Evolutionary conservation across 2,329 filamentous ascomycete genomes (phyloP).

Genomic region (Drechslerella dactyloides): DNA sequence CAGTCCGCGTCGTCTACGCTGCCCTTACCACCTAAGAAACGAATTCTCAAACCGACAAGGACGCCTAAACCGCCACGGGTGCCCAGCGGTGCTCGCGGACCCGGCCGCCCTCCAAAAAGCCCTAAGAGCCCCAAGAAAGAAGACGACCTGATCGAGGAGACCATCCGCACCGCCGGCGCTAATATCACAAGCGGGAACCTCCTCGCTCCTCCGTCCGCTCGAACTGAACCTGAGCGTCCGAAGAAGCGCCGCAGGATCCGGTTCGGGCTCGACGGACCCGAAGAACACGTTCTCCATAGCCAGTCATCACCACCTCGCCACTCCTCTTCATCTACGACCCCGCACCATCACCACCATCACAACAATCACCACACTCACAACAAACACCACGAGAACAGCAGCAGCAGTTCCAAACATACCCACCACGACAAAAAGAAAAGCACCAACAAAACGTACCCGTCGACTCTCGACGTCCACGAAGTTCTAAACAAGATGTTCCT

Average conservation of each 20-base stretch:
- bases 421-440: neutral
- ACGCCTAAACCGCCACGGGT: slow-evolving; percentile 22
- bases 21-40: neutral
- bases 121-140: slow-evolving; percentile 15
- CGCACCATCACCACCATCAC: neutral
- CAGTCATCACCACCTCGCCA: neutral
- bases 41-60: slow-evolving; percentile 28
- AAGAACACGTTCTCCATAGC: slow-evolving; percentile 3
- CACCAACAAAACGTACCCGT: neutral
- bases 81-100: slow-evolving; percentile 39
- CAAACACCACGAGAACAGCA: slow-evolving; percentile 1
- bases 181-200: slow-evolving; percentile 33
- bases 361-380: neutral
- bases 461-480: slow-evolving; percentile 11
- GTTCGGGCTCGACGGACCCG: slow-evolving; percentile 19
- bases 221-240: slow-evolving; percentile 18
- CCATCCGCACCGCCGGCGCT: slow-evolving; percentile 21
- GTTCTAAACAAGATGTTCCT: slow-evolving; percentile 38
- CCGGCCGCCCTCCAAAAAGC: slow-evolving; percentile 36
- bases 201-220: neutral
- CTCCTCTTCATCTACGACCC: neutral
- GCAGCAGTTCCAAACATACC: neutral
- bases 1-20: neutral
- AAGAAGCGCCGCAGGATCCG: slow-evolving; percentile 42
- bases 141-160: slow-evolving; percentile 33